Evolutionary conservation across 2,329 filamentous ascomycete species (phyloP).

Genomic region (Tolypocladium tundrense): DNA sequence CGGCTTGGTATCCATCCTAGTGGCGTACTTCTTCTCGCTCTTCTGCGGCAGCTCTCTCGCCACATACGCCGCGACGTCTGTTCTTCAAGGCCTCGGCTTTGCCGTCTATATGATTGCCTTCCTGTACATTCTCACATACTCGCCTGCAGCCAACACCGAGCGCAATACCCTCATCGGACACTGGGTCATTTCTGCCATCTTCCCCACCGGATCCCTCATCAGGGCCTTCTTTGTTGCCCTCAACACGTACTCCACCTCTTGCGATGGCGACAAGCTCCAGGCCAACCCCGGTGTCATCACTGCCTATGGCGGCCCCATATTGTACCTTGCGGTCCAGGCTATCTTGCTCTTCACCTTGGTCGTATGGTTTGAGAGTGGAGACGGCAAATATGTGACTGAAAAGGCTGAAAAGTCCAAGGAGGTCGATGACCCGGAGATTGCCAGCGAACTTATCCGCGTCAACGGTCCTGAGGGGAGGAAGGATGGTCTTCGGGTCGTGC

Average conservation of each 20-base stretch:
- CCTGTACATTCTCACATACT: constrained; percentile 63
- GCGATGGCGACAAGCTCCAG: constrained; percentile 51
- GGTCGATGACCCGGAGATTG: constrained; percentile 48
- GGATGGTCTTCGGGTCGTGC: constrained; percentile 67
- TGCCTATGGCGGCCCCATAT: constrained; percentile 73
- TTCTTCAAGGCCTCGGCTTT: constrained; percentile 63
- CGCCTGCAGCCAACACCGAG: constrained; percentile 60
- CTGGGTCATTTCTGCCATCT: constrained; percentile 63
- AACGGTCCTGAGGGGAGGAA: constrained; percentile 24
- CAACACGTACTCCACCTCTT: constrained; percentile 76
- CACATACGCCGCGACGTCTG: constrained; percentile 74
- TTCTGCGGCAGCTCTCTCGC: constrained; percentile 70
- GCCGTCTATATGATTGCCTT: constrained; percentile 64
- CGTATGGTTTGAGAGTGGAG: constrained; percentile 72
- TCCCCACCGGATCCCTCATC: constrained; percentile 67
- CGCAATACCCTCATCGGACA: constrained; percentile 56
- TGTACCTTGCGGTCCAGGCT: constrained; percentile 70
- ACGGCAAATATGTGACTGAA: not conserved
- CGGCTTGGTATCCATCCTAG: constrained; percentile 64
- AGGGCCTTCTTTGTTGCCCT: constrained; percentile 66
- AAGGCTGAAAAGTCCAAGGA: constrained; percentile 16
- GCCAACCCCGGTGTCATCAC: constrained; percentile 60
- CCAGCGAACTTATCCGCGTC: constrained; percentile 55
- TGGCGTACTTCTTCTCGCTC: constrained; percentile 74
- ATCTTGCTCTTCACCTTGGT: constrained; percentile 61